Conservation (phyloP, 495 filamentous ascomycete species). For the Clavariopsis aquatica region DNA sequence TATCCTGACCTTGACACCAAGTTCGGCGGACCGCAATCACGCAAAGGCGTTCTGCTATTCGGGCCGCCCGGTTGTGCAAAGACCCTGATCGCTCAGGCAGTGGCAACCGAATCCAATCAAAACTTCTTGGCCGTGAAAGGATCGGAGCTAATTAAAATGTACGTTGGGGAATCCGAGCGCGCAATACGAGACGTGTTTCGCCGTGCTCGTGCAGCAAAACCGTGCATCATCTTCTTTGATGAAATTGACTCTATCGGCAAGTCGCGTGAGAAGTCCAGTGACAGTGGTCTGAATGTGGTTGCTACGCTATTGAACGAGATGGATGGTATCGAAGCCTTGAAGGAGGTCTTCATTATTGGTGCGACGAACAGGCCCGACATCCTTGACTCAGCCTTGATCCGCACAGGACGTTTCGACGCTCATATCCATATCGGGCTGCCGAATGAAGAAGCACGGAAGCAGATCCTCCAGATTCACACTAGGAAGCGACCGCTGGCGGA, state of each 20-base stretch:
- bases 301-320: conserved; percentile 94
- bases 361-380: conserved; percentile 91
- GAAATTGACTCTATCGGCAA: conserved; percentile 95
- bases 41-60: conserved; percentile 85
- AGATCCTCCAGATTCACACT: conserved; percentile 72
- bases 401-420: conserved; percentile 84
- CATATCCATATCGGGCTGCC: conserved; percentile 90
- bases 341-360: conserved; percentile 85
- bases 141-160: conserved; percentile 95
- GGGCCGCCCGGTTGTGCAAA: conserved; percentile 96
- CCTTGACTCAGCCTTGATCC: conserved; percentile 82
- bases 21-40: conserved; percentile 45
- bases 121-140: conserved; percentile 97
- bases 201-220: conserved; percentile 80
- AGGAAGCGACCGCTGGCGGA: conserved; percentile 59
- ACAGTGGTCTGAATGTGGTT: conserved; percentile 71
- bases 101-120: conserved; percentile 86
- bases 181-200: conserved; percentile 84
- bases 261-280: conserved; percentile 57
- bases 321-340: conserved; percentile 87
- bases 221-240: conserved; percentile 97
- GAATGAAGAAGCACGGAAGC: conserved; percentile 68
- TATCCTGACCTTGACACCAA: conserved; percentile 30
- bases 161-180: conserved; percentile 94
- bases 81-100: conserved; percentile 87